These are phyloP conservation scores for Metarhizium brunneum DNA, from an alignment of 2,329 filamentous ascomycete species.

Conservation along the genomic window DNA sequence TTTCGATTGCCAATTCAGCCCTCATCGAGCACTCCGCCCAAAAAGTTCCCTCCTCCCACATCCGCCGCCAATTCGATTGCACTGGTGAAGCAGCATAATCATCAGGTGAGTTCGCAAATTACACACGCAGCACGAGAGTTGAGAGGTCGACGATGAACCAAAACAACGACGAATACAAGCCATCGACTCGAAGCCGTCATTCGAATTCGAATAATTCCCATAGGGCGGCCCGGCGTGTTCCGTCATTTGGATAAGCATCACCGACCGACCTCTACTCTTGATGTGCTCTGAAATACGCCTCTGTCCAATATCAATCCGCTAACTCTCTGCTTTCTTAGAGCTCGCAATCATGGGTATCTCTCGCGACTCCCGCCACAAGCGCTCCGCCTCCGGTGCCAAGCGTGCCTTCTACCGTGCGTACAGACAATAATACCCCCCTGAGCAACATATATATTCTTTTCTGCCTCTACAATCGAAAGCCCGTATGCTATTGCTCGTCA, in stretches of 20 bases:
- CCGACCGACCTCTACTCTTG: background rate
- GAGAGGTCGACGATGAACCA: background rate
- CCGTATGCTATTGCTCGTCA: slow-evolving; percentile 39
- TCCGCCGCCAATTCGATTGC: slow-evolving; percentile 34
- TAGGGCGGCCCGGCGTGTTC: too few species aligned
- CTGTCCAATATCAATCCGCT: slow-evolving; percentile 1
- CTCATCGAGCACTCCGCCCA: slow-evolving; percentile 18
- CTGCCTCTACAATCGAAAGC: slow-evolving; percentile 43
- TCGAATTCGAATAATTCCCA: background rate
- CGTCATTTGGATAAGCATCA: background rate
- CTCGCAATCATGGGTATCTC: slow-evolving; percentile 97
- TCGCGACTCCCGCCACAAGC: slow-evolving; percentile 99
- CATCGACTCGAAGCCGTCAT: background rate
- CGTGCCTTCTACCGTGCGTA: slow-evolving; percentile 80
- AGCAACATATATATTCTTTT: slow-evolving; percentile 5
- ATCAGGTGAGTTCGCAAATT: slow-evolving; percentile 34
- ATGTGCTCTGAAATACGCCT: background rate
- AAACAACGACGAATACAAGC: background rate
- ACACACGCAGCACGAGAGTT: background rate
- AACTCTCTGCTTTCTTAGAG: slow-evolving; percentile 33
- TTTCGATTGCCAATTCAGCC: slow-evolving; percentile 20
- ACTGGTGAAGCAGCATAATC: slow-evolving; percentile 35
- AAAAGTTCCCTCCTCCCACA: slow-evolving; percentile 30
- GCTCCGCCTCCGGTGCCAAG: slow-evolving; percentile 98
- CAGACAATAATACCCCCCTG: slow-evolving; percentile 9